A percentile compares a stretch with the other conserved stretches of the same genome.
Evolutionary conservation across 2,329 filamentous ascomycete genomes (phyloP).

Genomic region (Penicillium sp.): DNA sequence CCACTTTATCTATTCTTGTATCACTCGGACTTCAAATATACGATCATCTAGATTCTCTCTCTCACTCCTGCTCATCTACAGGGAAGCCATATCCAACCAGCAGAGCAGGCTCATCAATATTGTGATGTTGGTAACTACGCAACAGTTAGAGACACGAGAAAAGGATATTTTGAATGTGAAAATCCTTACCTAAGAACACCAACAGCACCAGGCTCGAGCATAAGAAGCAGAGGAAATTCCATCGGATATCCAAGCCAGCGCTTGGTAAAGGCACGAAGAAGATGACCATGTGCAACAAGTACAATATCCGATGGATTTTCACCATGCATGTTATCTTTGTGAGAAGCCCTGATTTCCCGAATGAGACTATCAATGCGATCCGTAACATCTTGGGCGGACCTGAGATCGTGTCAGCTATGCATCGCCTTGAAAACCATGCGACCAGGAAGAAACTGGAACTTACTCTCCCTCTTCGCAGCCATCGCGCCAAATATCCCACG

Average conservation of each 20-base stretch:
- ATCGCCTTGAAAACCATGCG: neutral
- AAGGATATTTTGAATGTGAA: neutral
- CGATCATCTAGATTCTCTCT: neutral
- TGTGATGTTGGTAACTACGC: constrained; percentile 38
- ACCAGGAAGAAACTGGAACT: constrained; percentile 4
- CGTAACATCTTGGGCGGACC: constrained; percentile 39
- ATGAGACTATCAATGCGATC: constrained; percentile 46
- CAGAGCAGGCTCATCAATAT: constrained; percentile 42
- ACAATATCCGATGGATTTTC: constrained; percentile 41
- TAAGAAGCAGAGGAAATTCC: constrained; percentile 43
- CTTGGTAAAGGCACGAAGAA: constrained; percentile 49
- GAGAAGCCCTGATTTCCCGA: constrained; percentile 40
- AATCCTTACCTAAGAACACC: constrained; percentile 40
- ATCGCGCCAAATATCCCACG: constrained; percentile 61
- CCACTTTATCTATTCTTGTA: neutral
- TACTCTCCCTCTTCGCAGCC: constrained; percentile 59
- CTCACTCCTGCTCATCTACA: constrained; percentile 12
- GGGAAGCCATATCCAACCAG: constrained; percentile 44
- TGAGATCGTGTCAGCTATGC: constrained; percentile 10
- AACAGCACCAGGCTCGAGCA: constrained; percentile 47
- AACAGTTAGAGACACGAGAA: neutral
- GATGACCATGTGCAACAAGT: constrained; percentile 46
- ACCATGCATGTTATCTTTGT: constrained; percentile 42
- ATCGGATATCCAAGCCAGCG: constrained; percentile 47
- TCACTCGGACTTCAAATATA: too few relatives aligned